Evolutionary conservation across 371 early-diverging fungal species (phyloP).

Genomic region (Mortierella sp.): DNA sequence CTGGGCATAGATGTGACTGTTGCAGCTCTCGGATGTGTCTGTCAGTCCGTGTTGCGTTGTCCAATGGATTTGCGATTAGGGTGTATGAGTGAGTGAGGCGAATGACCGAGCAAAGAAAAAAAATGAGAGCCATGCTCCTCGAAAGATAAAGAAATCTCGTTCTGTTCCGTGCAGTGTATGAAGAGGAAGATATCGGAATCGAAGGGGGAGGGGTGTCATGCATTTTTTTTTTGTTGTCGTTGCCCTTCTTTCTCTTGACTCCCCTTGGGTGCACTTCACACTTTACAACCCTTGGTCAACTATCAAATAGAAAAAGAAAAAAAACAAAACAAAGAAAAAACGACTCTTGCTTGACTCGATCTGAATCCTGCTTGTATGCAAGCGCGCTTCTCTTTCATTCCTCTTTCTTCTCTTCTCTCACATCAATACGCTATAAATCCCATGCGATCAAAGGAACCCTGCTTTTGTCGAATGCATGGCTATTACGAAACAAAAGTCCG

Average conservation of each 20-base stretch:
- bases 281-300: too few species aligned
- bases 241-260: neutral
- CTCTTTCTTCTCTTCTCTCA: neutral
- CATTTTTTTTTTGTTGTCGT: neutral
- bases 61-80: neutral
- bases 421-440: neutral
- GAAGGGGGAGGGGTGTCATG: slow-evolving; percentile 20
- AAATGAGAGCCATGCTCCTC: neutral
- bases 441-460: neutral
- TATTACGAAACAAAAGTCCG: neutral
- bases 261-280: too few species aligned
- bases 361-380: slow-evolving; percentile 4
- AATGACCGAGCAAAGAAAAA: neutral
- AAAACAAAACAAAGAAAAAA: neutral
- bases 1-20: slow-evolving; percentile 3
- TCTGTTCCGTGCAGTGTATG: neutral
- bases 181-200: slow-evolving; percentile 26
- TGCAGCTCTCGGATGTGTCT: neutral
- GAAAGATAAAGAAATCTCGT: neutral
- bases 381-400: neutral
- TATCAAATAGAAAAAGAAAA: neutral
- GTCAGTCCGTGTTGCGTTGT: too few species aligned
- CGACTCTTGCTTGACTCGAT: slow-evolving; percentile 6
- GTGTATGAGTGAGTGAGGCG: slow-evolving; percentile 7
- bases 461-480: neutral